Evolutionary conservation across 2,329 filamentous ascomycete genomes (phyloP).

Genomic region (Colletotrichum chlorophyti): DNA sequence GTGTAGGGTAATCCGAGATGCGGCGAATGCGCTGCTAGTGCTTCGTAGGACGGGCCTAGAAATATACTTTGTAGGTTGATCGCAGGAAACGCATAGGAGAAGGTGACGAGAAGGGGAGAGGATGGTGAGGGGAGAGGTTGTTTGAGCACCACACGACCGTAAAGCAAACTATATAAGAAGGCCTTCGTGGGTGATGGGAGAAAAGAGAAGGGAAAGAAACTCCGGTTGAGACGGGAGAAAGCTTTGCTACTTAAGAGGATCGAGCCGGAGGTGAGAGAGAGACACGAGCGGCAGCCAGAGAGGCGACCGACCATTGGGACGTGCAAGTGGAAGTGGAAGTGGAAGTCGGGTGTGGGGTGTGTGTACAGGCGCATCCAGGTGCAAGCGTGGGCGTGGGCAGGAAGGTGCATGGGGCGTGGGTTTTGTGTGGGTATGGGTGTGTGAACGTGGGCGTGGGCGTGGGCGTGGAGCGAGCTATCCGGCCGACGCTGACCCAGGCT

Average conservation of each 20-base stretch:
- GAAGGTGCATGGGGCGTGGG: background rate
- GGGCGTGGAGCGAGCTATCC: slow-evolving; percentile 20
- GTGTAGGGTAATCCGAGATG: slow-evolving; percentile 11
- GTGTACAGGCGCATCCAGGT: background rate
- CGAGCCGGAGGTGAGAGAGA: slow-evolving; percentile 11
- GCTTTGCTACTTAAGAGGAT: slow-evolving; percentile 30
- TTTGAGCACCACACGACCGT: slow-evolving; percentile 32
- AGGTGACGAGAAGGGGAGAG: slow-evolving; percentile 26
- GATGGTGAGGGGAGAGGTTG: slow-evolving; percentile 24
- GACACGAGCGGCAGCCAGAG: slow-evolving; percentile 17
- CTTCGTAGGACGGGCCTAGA: slow-evolving; percentile 27
- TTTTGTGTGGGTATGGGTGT: background rate
- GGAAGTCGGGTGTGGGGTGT: background rate
- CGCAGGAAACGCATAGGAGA: slow-evolving; percentile 29
- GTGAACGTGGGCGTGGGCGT: no score
- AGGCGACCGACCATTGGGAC: slow-evolving; percentile 5
- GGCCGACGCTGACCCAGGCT: slow-evolving; percentile 9
- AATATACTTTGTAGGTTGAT: slow-evolving; percentile 26
- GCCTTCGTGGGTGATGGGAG: slow-evolving; percentile 33
- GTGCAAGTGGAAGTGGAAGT: slow-evolving; percentile 9
- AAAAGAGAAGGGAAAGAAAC: slow-evolving; percentile 26
- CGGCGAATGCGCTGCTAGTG: slow-evolving; percentile 19
- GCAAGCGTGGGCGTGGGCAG: background rate
- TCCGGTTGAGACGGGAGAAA: slow-evolving; percentile 21
- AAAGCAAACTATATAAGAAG: slow-evolving; percentile 29